Evolutionary conservation across 345 rosid species (phyloP).

Genomic region (Abelmoschus esculentus): DNA sequence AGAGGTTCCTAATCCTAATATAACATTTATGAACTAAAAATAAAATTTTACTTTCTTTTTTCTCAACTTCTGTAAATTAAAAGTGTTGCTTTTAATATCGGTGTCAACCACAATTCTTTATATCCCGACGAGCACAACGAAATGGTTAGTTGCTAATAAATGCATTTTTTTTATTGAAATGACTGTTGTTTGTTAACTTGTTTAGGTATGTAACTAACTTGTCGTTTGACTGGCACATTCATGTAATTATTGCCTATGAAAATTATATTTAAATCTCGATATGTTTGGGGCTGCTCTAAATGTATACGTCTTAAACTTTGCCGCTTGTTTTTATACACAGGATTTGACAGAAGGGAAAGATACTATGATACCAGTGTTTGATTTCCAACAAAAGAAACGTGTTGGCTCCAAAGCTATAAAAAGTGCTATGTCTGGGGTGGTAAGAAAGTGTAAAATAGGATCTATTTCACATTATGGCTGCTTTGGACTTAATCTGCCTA

Average conservation of each 20-base stretch:
- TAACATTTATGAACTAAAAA: no score
- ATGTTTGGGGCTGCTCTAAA: conserved; percentile 8
- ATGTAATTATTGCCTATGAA: not conserved
- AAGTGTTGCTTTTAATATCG: no score
- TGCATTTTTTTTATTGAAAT: no score
- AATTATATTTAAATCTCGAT: not conserved
- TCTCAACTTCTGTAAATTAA: no score
- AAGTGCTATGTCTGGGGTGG: conserved; percentile 74
- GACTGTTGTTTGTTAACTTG: not conserved
- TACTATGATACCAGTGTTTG: conserved; percentile 67
- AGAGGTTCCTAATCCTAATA: no score
- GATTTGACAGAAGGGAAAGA: conserved; percentile 74
- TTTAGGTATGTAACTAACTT: not conserved
- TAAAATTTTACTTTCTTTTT: no score
- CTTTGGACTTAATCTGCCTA: conserved; percentile 12
- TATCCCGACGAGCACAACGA: no score
- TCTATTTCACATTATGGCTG: conserved; percentile 10
- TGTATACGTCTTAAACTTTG: not conserved
- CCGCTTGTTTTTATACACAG: conserved; percentile 32
- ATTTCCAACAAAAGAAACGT: conserved; percentile 74
- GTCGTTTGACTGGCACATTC: no score
- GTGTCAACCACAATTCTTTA: no score
- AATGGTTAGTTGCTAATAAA: no score
- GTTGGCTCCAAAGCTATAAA: conserved; percentile 50
- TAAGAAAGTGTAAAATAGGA: conserved; percentile 26